Evolutionary conservation across 139 green algal genomes (phyloP), one percentile per base, ranked within the genome.

Genomic region (Chlamydomonas sp.): DNA sequence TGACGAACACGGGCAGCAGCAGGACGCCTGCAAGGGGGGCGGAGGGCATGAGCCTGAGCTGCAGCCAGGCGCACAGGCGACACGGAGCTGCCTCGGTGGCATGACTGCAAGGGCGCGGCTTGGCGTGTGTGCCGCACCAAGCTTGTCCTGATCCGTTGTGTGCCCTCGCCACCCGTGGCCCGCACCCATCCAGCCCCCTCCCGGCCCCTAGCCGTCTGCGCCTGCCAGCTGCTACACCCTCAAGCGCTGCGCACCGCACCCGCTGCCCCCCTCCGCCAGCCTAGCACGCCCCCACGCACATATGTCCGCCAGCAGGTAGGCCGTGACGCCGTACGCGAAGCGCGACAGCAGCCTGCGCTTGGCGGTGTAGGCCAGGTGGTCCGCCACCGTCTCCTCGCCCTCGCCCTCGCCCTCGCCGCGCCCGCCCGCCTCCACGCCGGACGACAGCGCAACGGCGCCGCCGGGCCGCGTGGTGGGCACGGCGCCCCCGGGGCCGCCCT

Each of bases 1-100:
- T 88, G 83, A 88, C 57, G 62, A 88, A 88, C 3, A 61, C 60
- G 0, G 83, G 83, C 73, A 81, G 73, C 49, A 88, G 73, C 62
- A 88, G 12, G 10, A 88, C 75, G 49, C 73, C 83, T 88, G 83
- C 31, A 49, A 49, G 31, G 1, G 82, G 8, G 68, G 14, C 57
- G 57, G 75, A 79, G 20, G 57, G 75, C 8, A 60, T 8, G 5
- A 78, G n/a, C n/a, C 5, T 10, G 73, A 31, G 20, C 5, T 7
- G 73, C n/a, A 78, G 73, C n/a, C 6, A 78, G n/a, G 69, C 31
- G 16, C 5, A 76, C 69, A 76, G 75, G 75, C 5, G n/a, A 78
- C 8, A 31, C n/a, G 69, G 12, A 16, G 10, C n/a, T 12, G 69
- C 73, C 73, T 20, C 3, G 73, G 31, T 78, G n/a, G 31, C n/a